Evolutionary conservation across 108 stramenopile species (phyloP), one percentile per base, ranked within the genome.

Genomic region (Craspedostauros australis): DNA sequence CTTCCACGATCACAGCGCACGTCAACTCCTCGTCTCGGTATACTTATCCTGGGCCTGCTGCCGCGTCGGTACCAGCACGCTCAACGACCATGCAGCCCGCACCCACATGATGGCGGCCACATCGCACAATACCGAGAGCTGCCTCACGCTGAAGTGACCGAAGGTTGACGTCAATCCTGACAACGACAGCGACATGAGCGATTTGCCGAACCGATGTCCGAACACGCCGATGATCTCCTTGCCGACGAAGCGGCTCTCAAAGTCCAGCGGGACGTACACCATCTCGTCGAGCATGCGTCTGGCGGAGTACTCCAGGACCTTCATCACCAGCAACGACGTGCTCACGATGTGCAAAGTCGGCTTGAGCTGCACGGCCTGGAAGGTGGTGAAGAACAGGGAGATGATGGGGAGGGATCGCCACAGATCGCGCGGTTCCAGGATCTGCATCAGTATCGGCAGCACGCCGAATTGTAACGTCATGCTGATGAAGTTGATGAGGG

Each of bases 171-270:
- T 82, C 32, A 86, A 50, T 22, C 70, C 86, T 18, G 91, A 92
- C 16, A 93, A 54, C 38, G 76, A 56, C 12, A 93, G 53, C 16
- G 82, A 81, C 55, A 68, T 69, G 8, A 76, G 66, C 1, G 73
- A 76, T 62, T 93, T 93, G 20, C 87, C 91, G 29, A 93, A 79
- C 31, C 91, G 70, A 57, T 93, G 85, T 2, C 82, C 91, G 61
- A 93, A 86, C 0, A 93, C 86, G 8, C 84, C 87, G 47, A 93
- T 86, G 0, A 92, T 64, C 57, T 92, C 91, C 55, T 92, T 92
- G 11, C 87, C 91, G 12, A 88, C 42, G 55, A 79, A 93, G 30
- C 91, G 77, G 39, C 64, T 67, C 46, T 93, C 85, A 64, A 80
- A 88, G 66, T 93, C 86, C 36, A 93, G 66, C 9, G 91, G 86